These are phyloP conservation scores for Annulohypoxylon bovei DNA, from an alignment of 495 filamentous ascomycete genomes.

Conservation along the genomic window DNA sequence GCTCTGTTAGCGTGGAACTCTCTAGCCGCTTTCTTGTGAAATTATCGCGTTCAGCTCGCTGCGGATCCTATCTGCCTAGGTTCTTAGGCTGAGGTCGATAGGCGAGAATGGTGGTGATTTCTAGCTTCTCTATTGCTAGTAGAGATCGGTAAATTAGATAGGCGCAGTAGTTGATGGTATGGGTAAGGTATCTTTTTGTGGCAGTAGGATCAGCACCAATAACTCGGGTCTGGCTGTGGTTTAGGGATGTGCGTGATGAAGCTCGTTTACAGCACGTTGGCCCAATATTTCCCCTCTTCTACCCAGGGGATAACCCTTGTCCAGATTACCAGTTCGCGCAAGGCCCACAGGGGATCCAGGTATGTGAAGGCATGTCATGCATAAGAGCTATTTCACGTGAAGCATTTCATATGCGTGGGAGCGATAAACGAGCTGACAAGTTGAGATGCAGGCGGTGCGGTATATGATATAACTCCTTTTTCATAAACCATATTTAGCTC, in stretches of 20 bases:
- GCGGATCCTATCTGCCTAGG: neutral
- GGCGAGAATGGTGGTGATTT: conserved; percentile 6
- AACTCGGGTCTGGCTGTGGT: neutral
- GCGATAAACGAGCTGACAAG: neutral
- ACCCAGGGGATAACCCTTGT: neutral
- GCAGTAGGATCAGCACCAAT: too few relatives aligned
- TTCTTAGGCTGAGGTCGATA: neutral
- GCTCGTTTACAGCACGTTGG: neutral
- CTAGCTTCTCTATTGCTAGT: neutral
- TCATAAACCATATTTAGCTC: neutral
- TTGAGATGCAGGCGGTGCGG: neutral
- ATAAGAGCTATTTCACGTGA: conserved; percentile 8
- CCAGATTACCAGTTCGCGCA: neutral
- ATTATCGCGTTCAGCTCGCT: neutral
- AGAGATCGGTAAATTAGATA: neutral
- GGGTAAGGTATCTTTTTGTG: conserved; percentile 18
- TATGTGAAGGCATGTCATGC: conserved; percentile 25
- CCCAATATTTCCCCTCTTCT: neutral
- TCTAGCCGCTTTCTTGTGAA: conserved; percentile 17
- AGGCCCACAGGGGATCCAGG: conserved; percentile 7
- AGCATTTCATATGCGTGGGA: neutral
- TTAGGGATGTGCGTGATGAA: neutral
- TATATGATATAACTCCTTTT: neutral
- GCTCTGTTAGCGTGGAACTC: neutral
- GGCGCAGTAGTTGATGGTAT: neutral